Evolutionary conservation across 176 grass and related monocot genomes (phyloP).

Genomic region (Olyra latifolia): DNA sequence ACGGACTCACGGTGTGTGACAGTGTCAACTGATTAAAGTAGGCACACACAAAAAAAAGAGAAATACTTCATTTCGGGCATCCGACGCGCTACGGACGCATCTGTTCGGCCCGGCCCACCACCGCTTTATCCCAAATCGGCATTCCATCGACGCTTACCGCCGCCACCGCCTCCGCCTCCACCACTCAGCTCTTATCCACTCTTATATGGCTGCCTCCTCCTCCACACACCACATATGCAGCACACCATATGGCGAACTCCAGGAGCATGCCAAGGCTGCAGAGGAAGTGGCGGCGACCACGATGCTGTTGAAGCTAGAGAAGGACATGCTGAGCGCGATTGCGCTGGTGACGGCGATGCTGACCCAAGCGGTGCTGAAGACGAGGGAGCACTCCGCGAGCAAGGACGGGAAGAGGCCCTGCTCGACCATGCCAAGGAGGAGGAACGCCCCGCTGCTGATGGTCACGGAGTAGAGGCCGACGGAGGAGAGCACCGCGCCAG

Average conservation of each 20-base stretch:
- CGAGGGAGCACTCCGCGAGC: conserved; percentile 26
- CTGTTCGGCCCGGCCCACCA: too few relatives aligned
- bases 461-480: conserved; percentile 53
- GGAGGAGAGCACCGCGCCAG: conserved; percentile 47
- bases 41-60: too few relatives aligned
- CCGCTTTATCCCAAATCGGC: too few relatives aligned
- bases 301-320: conserved; percentile 44
- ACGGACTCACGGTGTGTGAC: too few relatives aligned
- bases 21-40: too few relatives aligned
- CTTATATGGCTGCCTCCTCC: too few relatives aligned
- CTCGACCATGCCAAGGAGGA: conserved; percentile 55
- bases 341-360: conserved; percentile 38
- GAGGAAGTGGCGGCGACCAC: conserved; percentile 42
- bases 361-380: conserved; percentile 30
- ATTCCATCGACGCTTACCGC: too few relatives aligned
- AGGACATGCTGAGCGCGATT: conserved; percentile 46
- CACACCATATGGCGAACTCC: conserved; percentile 32
- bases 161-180: too few relatives aligned
- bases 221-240: too few relatives aligned
- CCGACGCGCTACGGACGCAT: too few relatives aligned
- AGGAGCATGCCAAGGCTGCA: conserved; percentile 53
- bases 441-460: conserved; percentile 46
- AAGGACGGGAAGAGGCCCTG: conserved; percentile 36
- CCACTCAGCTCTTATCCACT: too few relatives aligned
- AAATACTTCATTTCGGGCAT: too few relatives aligned